Percentiles rank a stretch among this genome's conserved stretches.
Conservation (phyloP, 2,329 filamentous ascomycete species). For the Beauveria asiatica region DNA sequence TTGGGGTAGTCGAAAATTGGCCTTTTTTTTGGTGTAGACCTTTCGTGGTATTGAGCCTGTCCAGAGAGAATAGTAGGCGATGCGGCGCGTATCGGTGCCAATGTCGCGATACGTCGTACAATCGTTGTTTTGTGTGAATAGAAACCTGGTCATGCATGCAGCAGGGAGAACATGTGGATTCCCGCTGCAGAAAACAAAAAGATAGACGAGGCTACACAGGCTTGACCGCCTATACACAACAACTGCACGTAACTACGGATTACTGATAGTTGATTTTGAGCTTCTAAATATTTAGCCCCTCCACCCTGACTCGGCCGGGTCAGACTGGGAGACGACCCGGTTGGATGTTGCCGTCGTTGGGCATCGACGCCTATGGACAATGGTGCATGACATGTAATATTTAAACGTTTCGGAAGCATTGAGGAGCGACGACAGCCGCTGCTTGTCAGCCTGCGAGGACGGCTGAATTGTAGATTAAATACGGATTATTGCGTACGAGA, state of each 20-base stretch:
- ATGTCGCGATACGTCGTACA: neutral
- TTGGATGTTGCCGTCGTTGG: neutral
- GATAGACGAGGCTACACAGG: neutral
- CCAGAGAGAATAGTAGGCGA: too few relatives aligned
- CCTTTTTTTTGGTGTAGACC: neutral
- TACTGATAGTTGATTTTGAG: neutral
- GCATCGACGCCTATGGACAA: neutral
- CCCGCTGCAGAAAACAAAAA: constrained; percentile 1
- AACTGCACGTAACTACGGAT: too few relatives aligned
- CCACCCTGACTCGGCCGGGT: neutral
- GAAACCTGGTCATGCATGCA: neutral
- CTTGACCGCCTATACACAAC: constrained; percentile 1
- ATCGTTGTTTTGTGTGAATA: neutral
- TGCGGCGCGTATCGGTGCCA: neutral
- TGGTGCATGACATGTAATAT: neutral
- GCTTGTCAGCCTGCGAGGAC: neutral
- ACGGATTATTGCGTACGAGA: neutral
- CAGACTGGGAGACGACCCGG: neutral
- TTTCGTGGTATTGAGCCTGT: neutral
- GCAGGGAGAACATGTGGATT: neutral
- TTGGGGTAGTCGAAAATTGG: too few relatives aligned
- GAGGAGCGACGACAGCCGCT: neutral
- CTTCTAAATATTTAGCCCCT: constrained; percentile 6
- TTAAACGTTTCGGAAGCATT: neutral
- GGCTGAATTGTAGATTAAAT: neutral